These are phyloP conservation scores for Ustilago loliicola DNA, from an alignment of 1,284 basidiomycete species.

Conservation along the genomic window DNA sequence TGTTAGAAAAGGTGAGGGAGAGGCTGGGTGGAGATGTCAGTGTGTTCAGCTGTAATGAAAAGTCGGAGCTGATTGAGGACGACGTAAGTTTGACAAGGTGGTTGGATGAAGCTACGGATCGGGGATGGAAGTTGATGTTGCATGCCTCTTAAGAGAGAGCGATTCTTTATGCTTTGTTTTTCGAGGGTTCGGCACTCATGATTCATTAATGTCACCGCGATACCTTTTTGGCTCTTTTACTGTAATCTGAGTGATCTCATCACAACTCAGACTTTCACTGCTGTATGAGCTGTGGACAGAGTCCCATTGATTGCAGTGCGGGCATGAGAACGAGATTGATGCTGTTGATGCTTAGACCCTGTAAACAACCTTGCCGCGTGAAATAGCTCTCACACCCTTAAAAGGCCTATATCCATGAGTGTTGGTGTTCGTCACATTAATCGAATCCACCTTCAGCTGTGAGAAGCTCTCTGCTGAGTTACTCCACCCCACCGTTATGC, in stretches of 20 bases:
- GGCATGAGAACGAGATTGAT: not conserved
- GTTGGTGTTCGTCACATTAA: conserved; percentile 78
- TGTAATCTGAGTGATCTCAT: conserved; percentile 3
- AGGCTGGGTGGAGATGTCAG: conserved; percentile 83
- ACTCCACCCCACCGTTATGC: conserved; percentile 80
- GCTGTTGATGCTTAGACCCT: conserved; percentile 24
- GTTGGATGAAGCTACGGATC: conserved; percentile 75
- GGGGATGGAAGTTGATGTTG: conserved; percentile 87
- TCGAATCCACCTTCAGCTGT: conserved; percentile 83
- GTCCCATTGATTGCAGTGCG: not conserved
- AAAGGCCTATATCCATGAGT: conserved; percentile 74
- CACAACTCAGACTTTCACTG: conserved; percentile 1
- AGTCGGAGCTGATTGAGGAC: conserved; percentile 77
- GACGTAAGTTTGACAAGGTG: conserved; percentile 83
- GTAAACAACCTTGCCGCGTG: conserved; percentile 64
- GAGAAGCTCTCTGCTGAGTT: conserved; percentile 83
- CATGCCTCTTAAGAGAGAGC: conserved; percentile 75
- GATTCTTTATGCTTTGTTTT: not conserved
- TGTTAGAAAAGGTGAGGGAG: conserved; percentile 90
- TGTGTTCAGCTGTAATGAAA: conserved; percentile 71
- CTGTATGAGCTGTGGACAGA: too few species aligned
- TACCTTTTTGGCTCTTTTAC: conserved; percentile 7
- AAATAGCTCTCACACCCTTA: conserved; percentile 75
- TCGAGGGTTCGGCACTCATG: not conserved
- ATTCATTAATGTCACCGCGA: conserved; percentile 11